Percentiles rank a stretch among this genome's conserved stretches.
Conservation (phyloP, 768 basidiomycete species). For the Tubosaeta brunneosetosa region DNA sequence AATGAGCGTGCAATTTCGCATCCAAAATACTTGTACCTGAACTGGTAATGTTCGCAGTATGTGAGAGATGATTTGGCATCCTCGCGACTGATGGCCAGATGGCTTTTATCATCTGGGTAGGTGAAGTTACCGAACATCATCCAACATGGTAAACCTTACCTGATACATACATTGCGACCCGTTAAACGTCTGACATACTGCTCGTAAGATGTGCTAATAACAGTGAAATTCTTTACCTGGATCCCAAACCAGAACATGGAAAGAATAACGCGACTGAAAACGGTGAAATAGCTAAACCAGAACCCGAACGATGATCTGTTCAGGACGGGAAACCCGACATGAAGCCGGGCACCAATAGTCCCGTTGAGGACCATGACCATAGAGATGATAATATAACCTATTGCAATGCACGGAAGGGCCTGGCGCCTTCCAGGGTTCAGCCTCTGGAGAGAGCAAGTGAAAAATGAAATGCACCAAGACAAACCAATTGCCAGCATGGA, state of each 20-base stretch:
- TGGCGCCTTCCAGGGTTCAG: conserved; percentile 45
- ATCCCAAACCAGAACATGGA: conserved; percentile 84
- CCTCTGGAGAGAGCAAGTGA: not conserved
- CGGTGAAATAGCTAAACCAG: conserved; percentile 85
- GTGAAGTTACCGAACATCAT: not conserved
- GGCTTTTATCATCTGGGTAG: conserved; percentile 63
- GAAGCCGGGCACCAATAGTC: conserved; percentile 70
- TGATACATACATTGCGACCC: conserved; percentile 76
- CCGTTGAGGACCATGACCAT: conserved; percentile 76
- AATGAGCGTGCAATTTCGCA: too few species aligned
- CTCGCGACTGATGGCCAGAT: conserved; percentile 73
- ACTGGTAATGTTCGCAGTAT: conserved; percentile 57
- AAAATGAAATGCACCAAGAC: conserved; percentile 47
- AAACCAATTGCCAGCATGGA: conserved; percentile 76
- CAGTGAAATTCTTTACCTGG: conserved; percentile 38
- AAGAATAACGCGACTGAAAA: conserved; percentile 71
- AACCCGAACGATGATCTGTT: conserved; percentile 86
- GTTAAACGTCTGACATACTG: conserved; percentile 39
- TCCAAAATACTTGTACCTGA: conserved; percentile 26
- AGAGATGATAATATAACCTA: conserved; percentile 70
- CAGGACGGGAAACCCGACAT: conserved; percentile 70
- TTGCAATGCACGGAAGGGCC: conserved; percentile 62
- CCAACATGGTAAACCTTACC: conserved; percentile 14
- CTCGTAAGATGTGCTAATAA: not conserved
- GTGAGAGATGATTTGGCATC: conserved; percentile 61